A percentile compares a stretch with the other conserved stretches of the same genome.
Conservation (phyloP, 2,329 filamentous ascomycete species). For the Pseudogymnoascus sp. region DNA sequence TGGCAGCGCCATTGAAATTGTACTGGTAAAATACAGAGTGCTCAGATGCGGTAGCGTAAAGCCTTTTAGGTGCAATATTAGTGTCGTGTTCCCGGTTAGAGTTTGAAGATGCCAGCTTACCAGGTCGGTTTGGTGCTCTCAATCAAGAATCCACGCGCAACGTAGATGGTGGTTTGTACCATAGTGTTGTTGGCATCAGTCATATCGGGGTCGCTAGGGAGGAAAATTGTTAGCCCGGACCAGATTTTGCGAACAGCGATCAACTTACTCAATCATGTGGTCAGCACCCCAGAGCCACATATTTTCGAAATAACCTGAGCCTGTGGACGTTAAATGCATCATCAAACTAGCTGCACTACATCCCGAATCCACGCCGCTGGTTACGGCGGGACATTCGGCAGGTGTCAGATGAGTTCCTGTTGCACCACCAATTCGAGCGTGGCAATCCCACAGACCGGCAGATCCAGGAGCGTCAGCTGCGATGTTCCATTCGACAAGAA, state of each 20-base stretch:
- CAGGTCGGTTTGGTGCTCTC: slow-evolving; percentile 12
- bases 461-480: slow-evolving; percentile 24
- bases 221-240: slow-evolving; percentile 23
- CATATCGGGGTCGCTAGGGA: slow-evolving; percentile 21
- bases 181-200: slow-evolving; percentile 18
- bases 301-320: slow-evolving; percentile 19
- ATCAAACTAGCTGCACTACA: slow-evolving; percentile 17
- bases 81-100: slow-evolving; percentile 15
- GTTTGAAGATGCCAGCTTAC: slow-evolving; percentile 18
- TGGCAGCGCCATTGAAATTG: slow-evolving; percentile 48
- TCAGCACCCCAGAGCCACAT: slow-evolving; percentile 19
- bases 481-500: slow-evolving; percentile 33
- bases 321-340: slow-evolving; percentile 15
- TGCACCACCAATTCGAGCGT: slow-evolving; percentile 32
- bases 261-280: slow-evolving; percentile 22
- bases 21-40: slow-evolving; percentile 61
- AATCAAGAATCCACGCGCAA: slow-evolving; percentile 13
- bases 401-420: slow-evolving; percentile 27
- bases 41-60: slow-evolving; percentile 51
- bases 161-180: slow-evolving; percentile 10
- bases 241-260: slow-evolving; percentile 33
- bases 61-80: slow-evolving; percentile 25
- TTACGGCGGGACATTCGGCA: slow-evolving; percentile 24
- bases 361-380: slow-evolving; percentile 17
- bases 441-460: slow-evolving; percentile 28